Evolutionary conservation across 2,329 filamentous ascomycete species (phyloP), one percentile per base, ranked within the genome.

Genomic region (Thelonectria rubi): DNA sequence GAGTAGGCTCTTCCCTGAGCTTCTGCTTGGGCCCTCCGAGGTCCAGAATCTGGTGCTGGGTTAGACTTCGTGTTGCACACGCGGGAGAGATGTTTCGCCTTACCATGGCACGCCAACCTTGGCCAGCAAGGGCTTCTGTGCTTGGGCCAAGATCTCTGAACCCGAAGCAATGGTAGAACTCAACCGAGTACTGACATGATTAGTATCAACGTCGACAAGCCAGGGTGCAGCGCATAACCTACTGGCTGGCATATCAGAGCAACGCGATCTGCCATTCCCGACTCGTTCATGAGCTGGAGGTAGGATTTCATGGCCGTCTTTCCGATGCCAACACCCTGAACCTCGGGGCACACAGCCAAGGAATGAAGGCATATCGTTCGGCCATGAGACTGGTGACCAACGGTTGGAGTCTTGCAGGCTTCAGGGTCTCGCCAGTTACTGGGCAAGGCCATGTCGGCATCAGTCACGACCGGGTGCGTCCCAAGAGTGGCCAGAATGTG

Each of bases 61-160:
- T 30, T 14, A 49, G 42, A 18, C 42, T 21, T 17, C 9, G 3
- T 8, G 32, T 17, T 32, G 4, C 18, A 30, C 12, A 15, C 3
- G 14, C 9, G 32, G 2, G 20, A 17, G 21, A 15, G 18, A 14
- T 5, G 32, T 1, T 10, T 32, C 15, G 37, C 39, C 82, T 75
- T 75, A 93, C 91, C 91, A 97, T 88, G 74, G 95, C 89, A 68
- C 87, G 83, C 93, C 93, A 97, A 17, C 87, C 89, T 32, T 92
- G 91, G 39, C 92, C 92, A 18, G 89, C 91, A 77, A 93, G 93
- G 60, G 85, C 81, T 52, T 87, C 89, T 62, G 85, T 79, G 75
- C 92, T 95, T 51, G 82, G 79, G 0, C 93, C 92, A 30, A 83
- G 77, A 68, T 89, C 86, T 67, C 80, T 80, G 74, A 95, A 97